Base-by-base conservation (phyloP, 257 asterid species). In the Scutellaria galericulata region DNA sequence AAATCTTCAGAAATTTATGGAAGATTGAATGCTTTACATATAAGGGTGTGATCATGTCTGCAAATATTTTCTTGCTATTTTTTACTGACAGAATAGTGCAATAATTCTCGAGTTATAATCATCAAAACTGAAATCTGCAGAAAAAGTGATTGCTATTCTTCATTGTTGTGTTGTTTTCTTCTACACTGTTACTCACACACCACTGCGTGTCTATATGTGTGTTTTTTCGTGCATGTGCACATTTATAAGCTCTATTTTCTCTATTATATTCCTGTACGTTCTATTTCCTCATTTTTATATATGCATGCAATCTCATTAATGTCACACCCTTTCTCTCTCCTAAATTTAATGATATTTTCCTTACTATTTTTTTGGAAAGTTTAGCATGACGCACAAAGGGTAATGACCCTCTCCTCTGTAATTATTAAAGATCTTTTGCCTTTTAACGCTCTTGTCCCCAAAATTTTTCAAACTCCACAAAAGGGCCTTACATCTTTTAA, bases 21-120 rank as follows among this genome's bases (percentile, higher is more conserved):
- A 52, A 75, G 71, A 60, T 81, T 82, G 85, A 82, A 79, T 68
- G 48, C 84, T 80, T 77, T 78, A 54, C 7, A 15, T 53, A 2
- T 14, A 58, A 31, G 37, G 37, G 37, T 31, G 37, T 79, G 61
- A 64, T 72, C 66, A 64, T 48, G 63, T 54, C 77, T 50, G 73
- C 52, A 50, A 73, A 55, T 55, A 40, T 31, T 51, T 60, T 62
- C 57, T 55, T 62, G 76, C 66, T 68, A 77, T 78, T 77, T 57
- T 4, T 44, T 41, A 63, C 80, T 45, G 81, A 57, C 83, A 71
- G 6, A 64, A 69, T 14, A 61, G 66, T 70, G 80, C 54, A 59
- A 54, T 64, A 78, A 70, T 73, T 77, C 81, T 35, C 79, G 72
- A 57, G 75, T 44, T 51, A 59, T 68, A 81, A 79, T 84, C 78